Evolutionary conservation across 768 basidiomycete genomes (phyloP).

Genomic region (Lentinula detonsa): DNA sequence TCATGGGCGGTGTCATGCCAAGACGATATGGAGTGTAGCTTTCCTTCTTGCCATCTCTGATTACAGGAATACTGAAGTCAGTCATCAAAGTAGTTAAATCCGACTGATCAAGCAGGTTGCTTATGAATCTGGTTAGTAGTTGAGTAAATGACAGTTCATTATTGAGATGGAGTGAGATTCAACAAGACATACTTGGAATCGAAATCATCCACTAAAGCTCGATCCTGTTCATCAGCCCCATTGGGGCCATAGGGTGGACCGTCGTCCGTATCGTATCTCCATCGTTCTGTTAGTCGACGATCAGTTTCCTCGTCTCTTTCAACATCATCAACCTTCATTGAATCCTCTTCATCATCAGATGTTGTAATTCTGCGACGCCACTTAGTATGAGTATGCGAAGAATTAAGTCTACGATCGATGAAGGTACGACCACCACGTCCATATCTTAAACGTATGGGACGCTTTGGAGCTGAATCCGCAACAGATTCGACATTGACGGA

Average conservation of each 20-base stretch:
- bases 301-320: constrained; percentile 34
- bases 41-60: constrained; percentile 9
- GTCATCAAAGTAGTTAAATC: constrained; percentile 28
- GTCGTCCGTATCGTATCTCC: constrained; percentile 69
- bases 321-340: constrained; percentile 20
- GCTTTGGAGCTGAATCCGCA: constrained; percentile 21
- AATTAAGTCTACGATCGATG: constrained; percentile 60
- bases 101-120: constrained; percentile 49
- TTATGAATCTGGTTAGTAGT: constrained; percentile 22
- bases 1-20: constrained; percentile 5
- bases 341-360: constrained; percentile 21
- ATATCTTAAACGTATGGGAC: constrained; percentile 63
- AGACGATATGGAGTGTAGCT: constrained; percentile 8
- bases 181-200: constrained; percentile 37
- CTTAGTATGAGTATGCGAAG: constrained; percentile 15
- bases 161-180: background rate
- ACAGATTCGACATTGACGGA: constrained; percentile 19
- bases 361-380: constrained; percentile 33
- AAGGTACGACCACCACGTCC: constrained; percentile 80
- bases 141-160: background rate
- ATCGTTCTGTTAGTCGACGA: constrained; percentile 46
- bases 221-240: constrained; percentile 63
- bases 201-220: constrained; percentile 68
- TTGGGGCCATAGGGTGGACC: constrained; percentile 45
- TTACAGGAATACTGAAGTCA: constrained; percentile 7